Base-by-base conservation (phyloP, 1,139 yeast genomes). In the Pichia cactophila region DNA sequence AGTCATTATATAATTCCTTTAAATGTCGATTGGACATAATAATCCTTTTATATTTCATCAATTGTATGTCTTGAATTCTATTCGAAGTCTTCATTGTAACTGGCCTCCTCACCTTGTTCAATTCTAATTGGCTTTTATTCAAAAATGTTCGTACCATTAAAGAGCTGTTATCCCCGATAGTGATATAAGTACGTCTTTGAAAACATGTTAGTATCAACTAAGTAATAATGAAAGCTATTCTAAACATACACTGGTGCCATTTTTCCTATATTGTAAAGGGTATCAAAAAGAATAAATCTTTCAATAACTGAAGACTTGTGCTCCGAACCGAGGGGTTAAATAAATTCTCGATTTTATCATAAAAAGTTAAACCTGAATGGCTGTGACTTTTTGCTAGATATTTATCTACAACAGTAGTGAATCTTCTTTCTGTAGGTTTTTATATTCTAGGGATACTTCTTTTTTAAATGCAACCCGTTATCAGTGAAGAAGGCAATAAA, bases 171-270 rank as follows among this genome's bases (percentile, higher is more conserved):
- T 50, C 42, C 0, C 56, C 52, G 7, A 61, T 38, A 14, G 47
- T 46, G 7, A 62, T 46, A 47, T 58, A 62, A 20, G 64, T 55
- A 8, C 60, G 58, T 31, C 60, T 58, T 16, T 29, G 14, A 12
- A 14, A 11, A 12, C 26, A 50, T 35, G 42, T 42, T 48, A 26
- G 43, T 44, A 38, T 37, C 28, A n/a, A 17, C n/a, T 23, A 16
- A 20, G 9, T 9, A 38, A 38, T 20, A 16, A 23, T 16, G 3
- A 20, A 38, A 23, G 10, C 4, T 28, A 8, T 14, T 28, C 29
- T 29, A 37, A 39, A 59, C 63, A 41, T 55, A 60, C 63, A 57
- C 55, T 41, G 64, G 64, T 35, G 63, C 61, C 64, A 61, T 61
- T 1, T 5, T 35, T 35, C 11, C 23, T n/a, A 35, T 35, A 16